Base-by-base conservation (phyloP, 768 basidiomycete species). In the Ramaria sp. region DNA sequence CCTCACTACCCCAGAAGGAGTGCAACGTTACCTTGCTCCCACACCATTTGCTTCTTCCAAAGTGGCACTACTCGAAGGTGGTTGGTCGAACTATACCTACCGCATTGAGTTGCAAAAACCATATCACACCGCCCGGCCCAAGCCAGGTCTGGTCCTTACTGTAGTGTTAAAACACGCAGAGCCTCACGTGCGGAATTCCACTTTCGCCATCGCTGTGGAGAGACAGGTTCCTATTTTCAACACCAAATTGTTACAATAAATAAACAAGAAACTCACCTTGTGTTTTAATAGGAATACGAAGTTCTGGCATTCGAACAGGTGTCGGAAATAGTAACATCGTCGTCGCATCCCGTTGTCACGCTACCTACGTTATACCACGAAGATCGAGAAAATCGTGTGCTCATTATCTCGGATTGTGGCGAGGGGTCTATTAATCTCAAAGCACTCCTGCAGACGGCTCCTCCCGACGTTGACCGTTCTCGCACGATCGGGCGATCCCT, bases 401-500 rank as follows among this genome's bases (percentile, higher is more conserved):
- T 85, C 37, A 73, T 85, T 61, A 82, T 85, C 72, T 78, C 82
- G 43, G 83, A 85, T 56, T 72, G 70, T 50, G 83, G 83, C 3
- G 63, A 61, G 30, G 59, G 27, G n/a, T 45, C 42, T 1, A 56
- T 67, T 12, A 67, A 69, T 1, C 63, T 78, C 47, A 79, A 78
- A 59, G 61, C 69, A 8, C 56, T 72, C 6, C 61, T 77, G 55
- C 62, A 71, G 30, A 63, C 68, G 30, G 58, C 56, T 4, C 67
- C 60, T 18, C 47, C 67, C 3, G 57, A 69, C 1, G 45, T 65
- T 2, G 59, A 55, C 12, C 48, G 70, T 27, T 73, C 71, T 2
- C 60, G 64, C 37, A 62, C 71, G 25, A 78, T 85, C 36, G 84
- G 83, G 7, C 49, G 60, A 9, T 74, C 69, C 3, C 65, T 85